Conservation (phyloP, 2,329 filamentous ascomycete species). For the Zalaria obscura region DNA sequence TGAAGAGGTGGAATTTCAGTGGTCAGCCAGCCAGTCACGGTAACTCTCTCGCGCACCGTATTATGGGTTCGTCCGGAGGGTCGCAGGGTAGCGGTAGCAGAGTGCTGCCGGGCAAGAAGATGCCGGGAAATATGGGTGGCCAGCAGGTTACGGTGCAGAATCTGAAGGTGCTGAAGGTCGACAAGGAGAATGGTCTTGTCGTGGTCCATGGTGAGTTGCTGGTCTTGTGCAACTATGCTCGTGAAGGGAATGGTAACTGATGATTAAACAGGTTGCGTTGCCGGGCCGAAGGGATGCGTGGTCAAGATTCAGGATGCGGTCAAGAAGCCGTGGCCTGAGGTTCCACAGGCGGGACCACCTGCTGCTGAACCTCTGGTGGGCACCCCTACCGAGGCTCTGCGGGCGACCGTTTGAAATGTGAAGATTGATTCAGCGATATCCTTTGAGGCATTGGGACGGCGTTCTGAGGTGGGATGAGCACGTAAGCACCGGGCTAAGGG, state of each 20-base stretch:
- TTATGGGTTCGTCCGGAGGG: constrained; percentile 78
- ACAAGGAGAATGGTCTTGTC: constrained; percentile 74
- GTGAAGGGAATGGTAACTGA: too few species aligned
- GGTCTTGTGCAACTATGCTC: too few species aligned
- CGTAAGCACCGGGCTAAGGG: too few species aligned
- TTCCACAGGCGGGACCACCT: constrained; percentile 12
- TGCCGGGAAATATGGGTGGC: constrained; percentile 92
- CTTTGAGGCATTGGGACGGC: too few species aligned
- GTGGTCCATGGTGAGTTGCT: constrained; percentile 58
- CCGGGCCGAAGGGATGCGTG: constrained; percentile 73
- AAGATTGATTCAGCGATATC: too few species aligned
- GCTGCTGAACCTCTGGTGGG: constrained; percentile 1
- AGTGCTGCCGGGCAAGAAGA: constrained; percentile 91
- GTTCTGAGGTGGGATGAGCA: too few species aligned
- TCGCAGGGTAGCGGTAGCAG: constrained; percentile 85
- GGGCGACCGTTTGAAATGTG: not conserved
- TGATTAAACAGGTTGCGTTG: constrained; percentile 45
- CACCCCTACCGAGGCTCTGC: not conserved
- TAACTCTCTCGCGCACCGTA: constrained; percentile 86
- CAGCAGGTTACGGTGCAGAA: constrained; percentile 84
- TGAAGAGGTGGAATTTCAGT: constrained; percentile 86
- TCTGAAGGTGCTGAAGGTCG: constrained; percentile 74
- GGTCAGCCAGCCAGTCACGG: constrained; percentile 90
- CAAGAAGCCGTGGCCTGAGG: constrained; percentile 63
- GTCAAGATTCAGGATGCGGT: constrained; percentile 82